These are phyloP conservation scores for Pleurotus platypus DNA, from an alignment of 768 basidiomycete species.

Conservation along the genomic window DNA sequence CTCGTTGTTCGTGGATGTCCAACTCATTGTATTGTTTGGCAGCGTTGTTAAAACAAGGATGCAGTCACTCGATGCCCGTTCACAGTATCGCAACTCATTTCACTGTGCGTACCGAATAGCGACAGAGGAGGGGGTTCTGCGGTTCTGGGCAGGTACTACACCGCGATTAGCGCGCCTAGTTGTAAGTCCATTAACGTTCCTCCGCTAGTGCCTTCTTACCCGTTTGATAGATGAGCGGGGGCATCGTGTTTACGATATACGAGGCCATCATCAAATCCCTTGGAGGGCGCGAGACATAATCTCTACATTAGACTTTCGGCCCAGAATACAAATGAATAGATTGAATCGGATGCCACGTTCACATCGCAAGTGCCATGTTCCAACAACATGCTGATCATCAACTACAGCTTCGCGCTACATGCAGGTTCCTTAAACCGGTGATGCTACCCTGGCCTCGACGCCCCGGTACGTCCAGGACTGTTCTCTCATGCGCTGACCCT, in stretches of 20 bases:
- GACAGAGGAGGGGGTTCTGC: conserved; percentile 86
- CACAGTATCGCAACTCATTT: conserved; percentile 89
- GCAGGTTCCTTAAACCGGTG: not conserved
- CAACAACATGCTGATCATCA: too few relatives aligned
- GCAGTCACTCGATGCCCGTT: conserved; percentile 84
- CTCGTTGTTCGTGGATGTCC: not conserved
- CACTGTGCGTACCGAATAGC: conserved; percentile 95
- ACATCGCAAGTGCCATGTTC: too few relatives aligned
- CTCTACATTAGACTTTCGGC: not conserved
- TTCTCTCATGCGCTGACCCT: conserved; percentile 16
- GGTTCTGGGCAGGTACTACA: conserved; percentile 97
- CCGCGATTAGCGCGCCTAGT: conserved; percentile 83
- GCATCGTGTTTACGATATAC: conserved; percentile 90
- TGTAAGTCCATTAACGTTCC: conserved; percentile 40
- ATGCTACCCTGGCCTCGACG: not conserved
- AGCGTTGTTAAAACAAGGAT: conserved; percentile 98
- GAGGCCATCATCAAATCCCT: conserved; percentile 68
- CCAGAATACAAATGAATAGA: too few relatives aligned
- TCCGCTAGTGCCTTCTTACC: not conserved
- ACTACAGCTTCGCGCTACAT: too few relatives aligned
- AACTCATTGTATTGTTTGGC: conserved; percentile 4
- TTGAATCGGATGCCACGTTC: too few relatives aligned
- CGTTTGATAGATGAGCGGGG: conserved; percentile 73
- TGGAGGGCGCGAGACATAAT: conserved; percentile 16
- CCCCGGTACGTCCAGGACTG: conserved; percentile 1